Base-by-base conservation (phyloP, 768 basidiomycete species). In the Rossbeevera mucosa region DNA sequence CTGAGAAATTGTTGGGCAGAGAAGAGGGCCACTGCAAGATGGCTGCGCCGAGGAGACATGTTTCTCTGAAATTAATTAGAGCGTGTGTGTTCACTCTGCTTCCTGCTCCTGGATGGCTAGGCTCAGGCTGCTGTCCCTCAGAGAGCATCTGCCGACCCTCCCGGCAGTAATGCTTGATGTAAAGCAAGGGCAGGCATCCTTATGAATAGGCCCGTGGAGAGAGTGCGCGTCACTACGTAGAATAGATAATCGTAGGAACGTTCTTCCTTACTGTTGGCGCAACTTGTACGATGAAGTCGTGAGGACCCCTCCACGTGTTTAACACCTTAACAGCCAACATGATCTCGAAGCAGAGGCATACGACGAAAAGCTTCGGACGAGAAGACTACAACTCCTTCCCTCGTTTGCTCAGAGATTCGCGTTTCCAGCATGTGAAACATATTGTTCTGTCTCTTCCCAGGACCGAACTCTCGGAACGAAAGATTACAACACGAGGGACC, bases 1-100 rank as follows among this genome's bases (percentile, higher is more conserved):
- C 53, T 47, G 57, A 59, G 64, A 38, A 66, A 66, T 47, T 66
- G 64, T 28, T 64, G 62, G 62, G 57, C 59, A 2, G 61, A 61
- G 31, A 64, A 61, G 46, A 57, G 62, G 51, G 57, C 54, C 5
- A 45, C 53, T 49, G 59, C 52, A 7, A 59, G 64, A 33, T 65
- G 64, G 47, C 20, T 14, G 44, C 61, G 44, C 43, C 62, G 57
- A 56, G 64, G 64, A 50, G 64, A 64, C 57, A 56, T 64, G 53
- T 50, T 64, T 16, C 47, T 57, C 54, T 53, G 55, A 64, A 55
- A 66, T 64, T 64, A 64, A 66, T 57, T 41, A 57, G 55, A 53
- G 36, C 54, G 44, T 56, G 54, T 46, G 56, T 46, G 51, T 54
- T 55, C 57, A 57, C 53, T 55, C 55, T 50, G 61, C 44, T 52